Percentiles rank a stretch among this genome's conserved stretches.
Evolutionary conservation across 495 filamentous ascomycete genomes (phyloP).

Genomic region (Penicillium soppii): DNA sequence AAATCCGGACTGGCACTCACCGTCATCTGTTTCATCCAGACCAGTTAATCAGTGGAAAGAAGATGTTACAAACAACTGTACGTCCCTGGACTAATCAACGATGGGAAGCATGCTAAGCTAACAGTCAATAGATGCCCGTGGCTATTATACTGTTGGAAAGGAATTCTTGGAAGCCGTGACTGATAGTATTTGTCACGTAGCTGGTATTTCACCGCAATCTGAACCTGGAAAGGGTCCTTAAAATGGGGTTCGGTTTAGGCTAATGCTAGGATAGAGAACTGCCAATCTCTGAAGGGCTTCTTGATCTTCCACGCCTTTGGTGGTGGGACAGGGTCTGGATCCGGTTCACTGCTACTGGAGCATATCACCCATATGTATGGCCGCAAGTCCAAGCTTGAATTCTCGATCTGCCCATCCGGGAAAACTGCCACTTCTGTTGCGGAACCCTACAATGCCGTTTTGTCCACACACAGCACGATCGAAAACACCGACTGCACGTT

Average conservation of each 20-base stretch:
- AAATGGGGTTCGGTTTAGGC: too few species aligned
- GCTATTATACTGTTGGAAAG: conserved; percentile 92
- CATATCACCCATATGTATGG: conserved; percentile 85
- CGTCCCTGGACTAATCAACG: too few species aligned
- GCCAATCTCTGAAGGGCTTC: conserved; percentile 86
- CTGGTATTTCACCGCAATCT: conserved; percentile 50
- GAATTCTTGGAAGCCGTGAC: conserved; percentile 82
- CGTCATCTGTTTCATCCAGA: conserved; percentile 89
- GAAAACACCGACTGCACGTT: conserved; percentile 94
- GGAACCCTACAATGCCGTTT: conserved; percentile 90
- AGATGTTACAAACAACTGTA: conserved; percentile 91
- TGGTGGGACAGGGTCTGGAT: conserved; percentile 88
- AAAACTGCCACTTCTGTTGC: conserved; percentile 85
- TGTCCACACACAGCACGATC: conserved; percentile 90
- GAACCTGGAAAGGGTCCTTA: not conserved
- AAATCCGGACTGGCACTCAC: conserved; percentile 81
- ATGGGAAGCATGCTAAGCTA: too few species aligned
- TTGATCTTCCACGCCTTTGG: conserved; percentile 94
- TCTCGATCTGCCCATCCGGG: conserved; percentile 84
- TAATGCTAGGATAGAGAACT: conserved; percentile 66
- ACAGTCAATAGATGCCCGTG: conserved; percentile 69
- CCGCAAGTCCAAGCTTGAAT: conserved; percentile 95
- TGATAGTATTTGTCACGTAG: conserved; percentile 81
- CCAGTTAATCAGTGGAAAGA: conserved; percentile 88
- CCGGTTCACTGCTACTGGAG: conserved; percentile 83